phyloP scores from a whole-genome alignment of 306 rosid species.

The Gillenia trifoliata region DNA sequence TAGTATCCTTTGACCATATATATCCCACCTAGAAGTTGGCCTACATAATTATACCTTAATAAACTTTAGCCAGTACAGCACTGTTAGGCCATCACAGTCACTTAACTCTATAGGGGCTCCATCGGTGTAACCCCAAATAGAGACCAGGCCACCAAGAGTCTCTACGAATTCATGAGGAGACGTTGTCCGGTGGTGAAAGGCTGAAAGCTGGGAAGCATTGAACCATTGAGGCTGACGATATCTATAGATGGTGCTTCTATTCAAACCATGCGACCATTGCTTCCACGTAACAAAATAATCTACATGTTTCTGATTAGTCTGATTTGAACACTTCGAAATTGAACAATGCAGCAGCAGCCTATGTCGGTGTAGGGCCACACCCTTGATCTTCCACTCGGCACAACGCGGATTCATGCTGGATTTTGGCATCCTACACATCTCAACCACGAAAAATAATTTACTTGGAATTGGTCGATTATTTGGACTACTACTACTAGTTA shows the following conservation, averaged over 20 bases:
- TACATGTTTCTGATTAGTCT: neutral
- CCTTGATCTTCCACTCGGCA: neutral
- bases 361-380: neutral
- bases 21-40: neutral
- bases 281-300: neutral
- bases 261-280: conserved; percentile 29
- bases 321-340: neutral
- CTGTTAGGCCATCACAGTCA: neutral
- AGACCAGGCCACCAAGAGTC: conserved; percentile 5
- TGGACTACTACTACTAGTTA: neutral
- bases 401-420: neutral
- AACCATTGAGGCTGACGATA: neutral
- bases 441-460: neutral
- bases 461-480: neutral
- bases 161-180: neutral
- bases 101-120: neutral
- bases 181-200: neutral
- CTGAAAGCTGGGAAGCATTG: conserved; percentile 26
- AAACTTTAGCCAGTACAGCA: neutral
- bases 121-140: neutral
- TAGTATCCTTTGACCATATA: neutral
- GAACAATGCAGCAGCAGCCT: neutral
- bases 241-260: conserved; percentile 23
- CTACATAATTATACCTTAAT: neutral
- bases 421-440: neutral